Evolutionary conservation across 192 early-diverging fungal species (phyloP).

Genomic region (Rhizophagus sp.): DNA sequence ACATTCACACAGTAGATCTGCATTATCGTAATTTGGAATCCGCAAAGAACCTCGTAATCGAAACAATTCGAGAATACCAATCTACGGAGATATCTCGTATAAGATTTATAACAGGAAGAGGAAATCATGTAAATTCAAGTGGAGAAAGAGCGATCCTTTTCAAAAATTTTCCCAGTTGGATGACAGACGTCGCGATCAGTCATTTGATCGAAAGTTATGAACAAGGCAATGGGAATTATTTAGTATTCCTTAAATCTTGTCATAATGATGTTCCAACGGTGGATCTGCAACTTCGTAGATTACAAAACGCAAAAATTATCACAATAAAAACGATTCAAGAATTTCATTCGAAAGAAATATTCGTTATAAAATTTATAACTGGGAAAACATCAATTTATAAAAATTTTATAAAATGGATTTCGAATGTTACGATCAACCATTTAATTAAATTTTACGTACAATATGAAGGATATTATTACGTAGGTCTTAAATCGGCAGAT

Average conservation of each 20-base stretch:
- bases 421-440: not conserved
- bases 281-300: no score
- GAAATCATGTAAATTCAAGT: not conserved
- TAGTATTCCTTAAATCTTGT: not conserved
- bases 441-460: not conserved
- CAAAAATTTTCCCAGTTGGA: not conserved
- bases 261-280: no score
- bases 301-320: no score
- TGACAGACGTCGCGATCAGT: not conserved
- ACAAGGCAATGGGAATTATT: not conserved
- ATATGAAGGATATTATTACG: not conserved
- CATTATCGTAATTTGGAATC: not conserved
- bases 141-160: not conserved
- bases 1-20: not conserved
- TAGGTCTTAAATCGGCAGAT: not conserved
- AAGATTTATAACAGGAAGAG: not conserved
- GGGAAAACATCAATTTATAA: no score
- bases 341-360: no score
- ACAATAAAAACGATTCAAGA: no score
- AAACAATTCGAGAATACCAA: not conserved
- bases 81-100: not conserved
- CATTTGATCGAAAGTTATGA: not conserved
- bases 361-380: no score
- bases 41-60: not conserved
- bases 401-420: no score